These are phyloP conservation scores for Globisporangium iwayamae DNA, from an alignment of 352 stramenopile species.

Conservation along the genomic window DNA sequence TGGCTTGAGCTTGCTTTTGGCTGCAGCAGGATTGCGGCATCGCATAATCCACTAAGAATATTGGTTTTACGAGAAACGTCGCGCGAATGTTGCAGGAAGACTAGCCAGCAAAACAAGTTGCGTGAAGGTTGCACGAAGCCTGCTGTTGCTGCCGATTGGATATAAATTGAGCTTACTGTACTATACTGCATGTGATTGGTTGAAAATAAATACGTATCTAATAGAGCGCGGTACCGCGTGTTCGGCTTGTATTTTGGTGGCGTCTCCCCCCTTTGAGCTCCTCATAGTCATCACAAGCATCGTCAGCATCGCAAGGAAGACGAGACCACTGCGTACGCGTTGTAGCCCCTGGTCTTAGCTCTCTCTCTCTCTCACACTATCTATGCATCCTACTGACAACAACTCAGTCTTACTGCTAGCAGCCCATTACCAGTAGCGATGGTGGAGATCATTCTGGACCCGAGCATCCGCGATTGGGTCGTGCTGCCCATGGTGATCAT, in stretches of 20 bases:
- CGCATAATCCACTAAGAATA: neutral
- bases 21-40: neutral
- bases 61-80: neutral
- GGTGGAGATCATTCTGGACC: constrained; percentile 91
- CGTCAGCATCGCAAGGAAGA: neutral
- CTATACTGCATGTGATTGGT: neutral
- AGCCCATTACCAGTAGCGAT: constrained; percentile 19
- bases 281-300: neutral
- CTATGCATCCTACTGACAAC: neutral
- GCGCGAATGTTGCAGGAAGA: neutral
- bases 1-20: neutral
- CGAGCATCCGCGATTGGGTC: constrained; percentile 94
- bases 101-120: neutral
- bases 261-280: constrained; percentile 4
- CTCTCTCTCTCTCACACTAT: neutral
- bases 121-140: no score
- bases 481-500: constrained; percentile 98
- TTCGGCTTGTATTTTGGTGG: neutral
- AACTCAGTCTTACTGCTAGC: neutral
- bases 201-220: neutral
- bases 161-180: neutral
- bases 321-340: neutral
- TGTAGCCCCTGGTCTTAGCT: neutral
- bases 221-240: constrained; percentile 8
- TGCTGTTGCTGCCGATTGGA: neutral